Evolutionary conservation across 768 basidiomycete species (phyloP), one percentile per base, ranked within the genome.

Genomic region (Suillus brevipes): DNA sequence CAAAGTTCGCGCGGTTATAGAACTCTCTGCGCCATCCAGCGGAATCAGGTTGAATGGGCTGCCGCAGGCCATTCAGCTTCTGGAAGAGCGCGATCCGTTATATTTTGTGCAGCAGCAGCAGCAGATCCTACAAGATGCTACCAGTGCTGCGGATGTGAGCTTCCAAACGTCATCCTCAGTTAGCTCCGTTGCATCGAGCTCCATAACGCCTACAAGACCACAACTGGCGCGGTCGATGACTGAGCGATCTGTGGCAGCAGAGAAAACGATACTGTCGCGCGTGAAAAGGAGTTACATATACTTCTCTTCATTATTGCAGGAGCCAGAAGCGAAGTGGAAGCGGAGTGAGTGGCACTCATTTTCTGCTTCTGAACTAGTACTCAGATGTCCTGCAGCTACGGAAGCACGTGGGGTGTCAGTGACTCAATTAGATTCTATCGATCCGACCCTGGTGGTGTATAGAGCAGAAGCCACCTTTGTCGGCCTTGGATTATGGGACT

Each of bases 301-400:
- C 77, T 99, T 99, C 75, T 96, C 96, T 1, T 97, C 96, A 0
- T 80, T 99, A 57, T 78, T 99, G 58, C 97, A 99, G 76, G 97
- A 99, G 71, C 97, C 97, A 0, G 95, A 98, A 76, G 94, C 95
- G 4, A 99, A 99, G 76, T 99, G 97, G 97, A 89, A 89, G 72
- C 83, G 89, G 72, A 92, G 92, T 94, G 76, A 71, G 89, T 79
- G 25, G 8, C 8, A 36, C 65, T 65, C n/a, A 68, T 47, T 64
- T 61, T 67, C 60, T 67, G 58, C 40, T 42, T 56, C 53, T 37
- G 20, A 23, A 13, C 36, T 23, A 12, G 59, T 49, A 37, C 40
- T 71, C 52, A 73, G 47, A 37, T 37, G 63, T 52, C 66, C 57
- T 67, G 60, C 64, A 93, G 93, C 84, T 65, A 90, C 90, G 55